phyloP scores from a whole-genome alignment of 208 protist genomes.

The Wallacemonas sp. region DNA sequence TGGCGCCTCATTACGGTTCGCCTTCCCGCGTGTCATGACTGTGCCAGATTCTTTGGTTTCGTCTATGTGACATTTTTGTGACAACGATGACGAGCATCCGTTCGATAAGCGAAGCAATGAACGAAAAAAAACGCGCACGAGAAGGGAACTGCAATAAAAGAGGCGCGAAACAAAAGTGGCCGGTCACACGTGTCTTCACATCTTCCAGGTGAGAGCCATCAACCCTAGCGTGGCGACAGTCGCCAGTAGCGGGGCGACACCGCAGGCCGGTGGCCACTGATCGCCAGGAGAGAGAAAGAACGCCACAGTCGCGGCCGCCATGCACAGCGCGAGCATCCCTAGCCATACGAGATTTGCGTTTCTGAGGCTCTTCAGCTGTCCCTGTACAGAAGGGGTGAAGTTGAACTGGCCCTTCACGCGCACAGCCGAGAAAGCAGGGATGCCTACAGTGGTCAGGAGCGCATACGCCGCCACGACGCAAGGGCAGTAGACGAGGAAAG shows the following conservation, averaged over 20 bases:
- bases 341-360: not conserved
- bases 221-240: not conserved
- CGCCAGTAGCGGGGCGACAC: not conserved
- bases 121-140: constrained; percentile 18
- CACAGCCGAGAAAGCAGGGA: not conserved
- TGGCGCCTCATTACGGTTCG: too few relatives aligned
- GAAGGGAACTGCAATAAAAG: not conserved
- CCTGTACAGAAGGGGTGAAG: not conserved
- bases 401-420: not conserved
- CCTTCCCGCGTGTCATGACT: too few relatives aligned
- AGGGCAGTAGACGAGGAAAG: constrained; percentile 5
- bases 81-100: too few relatives aligned
- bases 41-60: too few relatives aligned
- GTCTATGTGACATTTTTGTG: too few relatives aligned
- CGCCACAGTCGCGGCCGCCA: not conserved
- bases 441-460: not conserved
- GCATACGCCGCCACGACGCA: constrained; percentile 1
- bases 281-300: not conserved
- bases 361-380: not conserved
- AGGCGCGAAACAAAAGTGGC: not conserved
- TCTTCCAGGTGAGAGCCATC: not conserved
- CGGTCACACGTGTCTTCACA: too few relatives aligned
- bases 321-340: not conserved
- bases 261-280: not conserved
- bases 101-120: constrained; percentile 2